These are phyloP conservation scores for Garcia nutans DNA, from an alignment of 345 rosid genomes.

Conservation along the genomic window DNA sequence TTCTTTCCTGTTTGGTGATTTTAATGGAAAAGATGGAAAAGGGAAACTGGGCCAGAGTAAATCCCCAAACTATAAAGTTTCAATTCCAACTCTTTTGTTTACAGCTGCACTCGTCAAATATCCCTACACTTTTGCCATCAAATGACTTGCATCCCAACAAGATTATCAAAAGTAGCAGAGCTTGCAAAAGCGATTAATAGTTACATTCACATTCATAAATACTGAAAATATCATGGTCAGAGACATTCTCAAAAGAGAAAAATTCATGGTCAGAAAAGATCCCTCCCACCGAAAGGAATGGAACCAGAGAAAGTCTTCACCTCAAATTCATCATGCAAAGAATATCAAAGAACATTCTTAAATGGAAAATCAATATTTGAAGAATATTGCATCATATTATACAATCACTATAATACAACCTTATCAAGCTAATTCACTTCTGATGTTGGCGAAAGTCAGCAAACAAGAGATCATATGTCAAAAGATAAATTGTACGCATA, in stretches of 20 bases:
- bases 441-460: not conserved
- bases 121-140: not conserved
- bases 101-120: not conserved
- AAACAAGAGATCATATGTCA: constrained; percentile 6
- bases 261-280: not conserved
- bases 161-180: not conserved
- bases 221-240: not conserved
- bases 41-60: not conserved
- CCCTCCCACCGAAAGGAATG: not conserved
- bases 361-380: not conserved
- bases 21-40: not conserved
- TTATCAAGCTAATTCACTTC: not conserved
- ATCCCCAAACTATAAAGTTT: not conserved
- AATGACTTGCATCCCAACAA: not conserved
- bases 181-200: not conserved
- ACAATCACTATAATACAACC: not conserved
- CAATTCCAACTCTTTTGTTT: constrained; percentile 3
- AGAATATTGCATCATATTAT: not conserved
- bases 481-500: no score
- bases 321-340: not conserved
- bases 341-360: not conserved
- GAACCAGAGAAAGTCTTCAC: not conserved
- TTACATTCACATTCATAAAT: not conserved
- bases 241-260: not conserved
- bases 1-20: not conserved